phyloP scores from a whole-genome alignment of 23 red algal genomes.

The Agarophyton chilense region DNA sequence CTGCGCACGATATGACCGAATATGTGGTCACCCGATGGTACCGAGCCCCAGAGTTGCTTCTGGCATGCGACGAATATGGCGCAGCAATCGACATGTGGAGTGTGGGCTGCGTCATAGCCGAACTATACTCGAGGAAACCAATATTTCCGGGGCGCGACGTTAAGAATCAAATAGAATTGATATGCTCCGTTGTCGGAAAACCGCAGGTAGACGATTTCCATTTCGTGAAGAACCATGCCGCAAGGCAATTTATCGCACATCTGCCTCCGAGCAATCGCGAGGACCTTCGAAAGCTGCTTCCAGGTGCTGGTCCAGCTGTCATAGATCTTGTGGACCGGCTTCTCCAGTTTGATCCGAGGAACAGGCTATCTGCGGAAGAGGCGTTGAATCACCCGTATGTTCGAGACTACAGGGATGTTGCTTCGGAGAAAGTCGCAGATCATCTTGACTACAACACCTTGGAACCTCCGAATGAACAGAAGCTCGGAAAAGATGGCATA shows the following conservation, averaged over 20 bases:
- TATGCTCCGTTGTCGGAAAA: conserved; percentile 71
- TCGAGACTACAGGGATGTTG: conserved; percentile 68
- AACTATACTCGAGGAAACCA: conserved; percentile 77
- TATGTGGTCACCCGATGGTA: conserved; percentile 95
- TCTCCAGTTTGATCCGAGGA: conserved; percentile 85
- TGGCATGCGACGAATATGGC: conserved; percentile 80
- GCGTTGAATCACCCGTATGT: conserved; percentile 91
- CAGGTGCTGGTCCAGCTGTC: conserved; percentile 38
- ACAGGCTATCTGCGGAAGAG: conserved; percentile 76
- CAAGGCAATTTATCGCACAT: conserved; percentile 64
- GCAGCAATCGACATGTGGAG: conserved; percentile 98
- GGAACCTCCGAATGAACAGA: conserved; percentile 75
- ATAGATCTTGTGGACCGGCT: conserved; percentile 86
- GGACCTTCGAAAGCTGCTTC: conserved; percentile 44
- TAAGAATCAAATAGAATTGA: conserved; percentile 85
- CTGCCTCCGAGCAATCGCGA: conserved; percentile 14
- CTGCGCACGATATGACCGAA: conserved; percentile 74
- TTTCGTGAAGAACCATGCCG: conserved; percentile 48
- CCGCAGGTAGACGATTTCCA: conserved; percentile 52
- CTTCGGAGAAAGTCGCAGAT: conserved; percentile 55
- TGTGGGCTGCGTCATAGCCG: conserved; percentile 91
- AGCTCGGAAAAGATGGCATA: conserved; percentile 65
- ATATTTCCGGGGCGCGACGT: conserved; percentile 91
- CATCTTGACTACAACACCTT: conserved; percentile 32
- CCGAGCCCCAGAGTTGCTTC: conserved; percentile 92